A percentile compares a stretch with the other conserved stretches of the same genome.
phyloP scores from a whole-genome alignment of 2,329 filamentous ascomycete genomes.

The Nigrospora oryzae region DNA sequence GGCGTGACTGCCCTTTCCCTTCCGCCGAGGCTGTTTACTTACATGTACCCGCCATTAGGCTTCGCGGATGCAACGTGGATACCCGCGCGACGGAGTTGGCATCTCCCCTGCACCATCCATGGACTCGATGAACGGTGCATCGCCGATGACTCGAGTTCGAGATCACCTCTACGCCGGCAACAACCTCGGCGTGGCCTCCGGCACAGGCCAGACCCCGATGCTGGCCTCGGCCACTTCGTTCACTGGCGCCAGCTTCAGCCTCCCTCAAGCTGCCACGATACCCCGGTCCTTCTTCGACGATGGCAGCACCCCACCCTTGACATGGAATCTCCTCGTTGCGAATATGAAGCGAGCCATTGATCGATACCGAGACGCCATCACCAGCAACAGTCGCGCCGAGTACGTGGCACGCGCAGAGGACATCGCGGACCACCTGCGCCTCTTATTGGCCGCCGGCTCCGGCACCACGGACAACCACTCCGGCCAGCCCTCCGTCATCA shows the following conservation, averaged over 20 bases:
- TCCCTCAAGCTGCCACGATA: conserved; percentile 51
- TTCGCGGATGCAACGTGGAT: conserved; percentile 54
- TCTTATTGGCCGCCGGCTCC: conserved; percentile 90
- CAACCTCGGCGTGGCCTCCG: conserved; percentile 30
- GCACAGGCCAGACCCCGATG: conserved; percentile 34
- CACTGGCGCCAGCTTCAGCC: conserved; percentile 47
- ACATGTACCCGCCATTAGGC: conserved; percentile 27
- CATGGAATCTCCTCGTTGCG: conserved; percentile 82
- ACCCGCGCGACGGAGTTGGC: conserved; percentile 45
- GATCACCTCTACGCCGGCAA: conserved; percentile 46
- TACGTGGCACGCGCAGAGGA: conserved; percentile 95
- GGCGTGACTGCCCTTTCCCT: background rate
- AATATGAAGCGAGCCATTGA: conserved; percentile 92
- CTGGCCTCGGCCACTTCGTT: conserved; percentile 54
- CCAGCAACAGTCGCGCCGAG: conserved; percentile 72
- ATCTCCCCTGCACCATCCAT: conserved; percentile 83
- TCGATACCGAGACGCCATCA: conserved; percentile 82
- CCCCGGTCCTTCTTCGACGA: conserved; percentile 88
- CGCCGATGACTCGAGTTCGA: conserved; percentile 48
- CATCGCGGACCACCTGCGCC: conserved; percentile 89
- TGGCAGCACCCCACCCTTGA: conserved; percentile 67
- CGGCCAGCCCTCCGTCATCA: conserved; percentile 98
- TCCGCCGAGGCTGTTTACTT: background rate
- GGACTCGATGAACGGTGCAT: conserved; percentile 74
- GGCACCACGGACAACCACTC: conserved; percentile 98